Evolutionary conservation across 179 eudicot species (phyloP).

Genomic region (Silene vulgaris): DNA sequence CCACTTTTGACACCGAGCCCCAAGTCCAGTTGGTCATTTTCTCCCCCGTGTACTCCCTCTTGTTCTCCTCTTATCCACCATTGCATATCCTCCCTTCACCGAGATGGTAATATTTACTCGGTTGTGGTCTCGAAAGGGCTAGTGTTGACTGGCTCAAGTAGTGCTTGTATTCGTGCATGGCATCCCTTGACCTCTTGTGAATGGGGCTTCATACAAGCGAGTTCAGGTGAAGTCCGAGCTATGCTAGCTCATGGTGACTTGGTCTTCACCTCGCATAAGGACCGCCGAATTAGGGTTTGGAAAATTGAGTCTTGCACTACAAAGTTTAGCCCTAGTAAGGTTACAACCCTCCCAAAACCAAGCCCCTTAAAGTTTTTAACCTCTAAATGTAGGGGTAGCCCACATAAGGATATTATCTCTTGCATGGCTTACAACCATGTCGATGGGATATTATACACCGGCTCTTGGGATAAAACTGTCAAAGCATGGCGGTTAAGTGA

Average conservation of each 20-base stretch:
- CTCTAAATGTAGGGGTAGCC: slow-evolving; percentile 21
- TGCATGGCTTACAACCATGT: slow-evolving; percentile 63
- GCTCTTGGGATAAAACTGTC: slow-evolving; percentile 55
- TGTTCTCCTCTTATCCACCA: slow-evolving; percentile 44
- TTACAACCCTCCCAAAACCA: slow-evolving; percentile 16
- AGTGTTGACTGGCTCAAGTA: slow-evolving; percentile 50
- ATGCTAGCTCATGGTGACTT: slow-evolving; percentile 41
- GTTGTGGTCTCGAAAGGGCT: slow-evolving; percentile 32
- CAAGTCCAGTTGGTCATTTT: slow-evolving; percentile 47
- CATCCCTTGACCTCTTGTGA: slow-evolving; percentile 44
- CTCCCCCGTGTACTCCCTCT: slow-evolving; percentile 32
- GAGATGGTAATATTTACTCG: slow-evolving; percentile 40
- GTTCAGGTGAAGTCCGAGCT: slow-evolving; percentile 42
- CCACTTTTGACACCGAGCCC: slow-evolving; percentile 12
- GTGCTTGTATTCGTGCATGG: slow-evolving; percentile 54
- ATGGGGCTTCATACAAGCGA: slow-evolving; percentile 41
- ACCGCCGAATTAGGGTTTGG: slow-evolving; percentile 46
- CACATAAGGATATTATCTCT: slow-evolving; percentile 38
- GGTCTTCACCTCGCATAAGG: slow-evolving; percentile 56
- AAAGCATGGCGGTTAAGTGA: slow-evolving; percentile 56
- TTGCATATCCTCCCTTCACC: slow-evolving; percentile 57
- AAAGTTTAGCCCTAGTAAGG: slow-evolving; percentile 17
- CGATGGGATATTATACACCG: slow-evolving; percentile 54
- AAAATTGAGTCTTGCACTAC: slow-evolving; percentile 15
- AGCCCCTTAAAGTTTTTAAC: slow-evolving; percentile 18